Conservation (phyloP, 139 green algal species). For the Astrephomene gubernaculifera region DNA sequence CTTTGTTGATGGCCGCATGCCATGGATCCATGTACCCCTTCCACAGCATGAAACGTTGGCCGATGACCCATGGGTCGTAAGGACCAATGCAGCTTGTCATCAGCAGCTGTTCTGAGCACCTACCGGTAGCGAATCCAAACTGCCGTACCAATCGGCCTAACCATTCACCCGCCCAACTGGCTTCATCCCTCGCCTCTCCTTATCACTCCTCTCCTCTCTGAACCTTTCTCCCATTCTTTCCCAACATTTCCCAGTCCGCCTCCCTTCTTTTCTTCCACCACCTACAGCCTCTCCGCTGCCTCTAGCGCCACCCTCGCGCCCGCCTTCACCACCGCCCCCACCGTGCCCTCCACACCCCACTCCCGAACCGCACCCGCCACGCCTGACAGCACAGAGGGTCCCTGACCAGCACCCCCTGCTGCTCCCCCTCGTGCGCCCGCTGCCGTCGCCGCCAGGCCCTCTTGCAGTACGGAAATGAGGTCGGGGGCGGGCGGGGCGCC, state of each 20-base stretch:
- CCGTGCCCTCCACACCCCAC: conserved; percentile 25
- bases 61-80: no score
- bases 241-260: background rate
- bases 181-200: background rate
- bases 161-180: background rate
- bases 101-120: background rate
- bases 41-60: no score
- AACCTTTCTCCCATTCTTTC: background rate
- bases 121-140: background rate
- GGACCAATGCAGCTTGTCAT: background rate
- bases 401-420: background rate
- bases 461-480: conserved; percentile 38
- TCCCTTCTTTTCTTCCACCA: background rate
- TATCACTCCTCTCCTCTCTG: background rate
- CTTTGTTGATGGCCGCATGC: no score
- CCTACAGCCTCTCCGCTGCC: conserved; percentile 19
- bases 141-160: background rate
- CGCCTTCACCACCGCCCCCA: conserved; percentile 55
- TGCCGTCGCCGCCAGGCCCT: conserved; percentile 11
- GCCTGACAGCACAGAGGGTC: background rate
- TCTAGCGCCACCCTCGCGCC: conserved; percentile 33
- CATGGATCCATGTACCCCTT: no score
- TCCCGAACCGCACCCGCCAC: conserved; percentile 5
- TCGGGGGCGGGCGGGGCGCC: conserved; percentile 51
- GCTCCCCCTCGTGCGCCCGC: background rate